phyloP scores from a whole-genome alignment of 768 basidiomycete species.

The Cystofilobasidium bisporidii region DNA sequence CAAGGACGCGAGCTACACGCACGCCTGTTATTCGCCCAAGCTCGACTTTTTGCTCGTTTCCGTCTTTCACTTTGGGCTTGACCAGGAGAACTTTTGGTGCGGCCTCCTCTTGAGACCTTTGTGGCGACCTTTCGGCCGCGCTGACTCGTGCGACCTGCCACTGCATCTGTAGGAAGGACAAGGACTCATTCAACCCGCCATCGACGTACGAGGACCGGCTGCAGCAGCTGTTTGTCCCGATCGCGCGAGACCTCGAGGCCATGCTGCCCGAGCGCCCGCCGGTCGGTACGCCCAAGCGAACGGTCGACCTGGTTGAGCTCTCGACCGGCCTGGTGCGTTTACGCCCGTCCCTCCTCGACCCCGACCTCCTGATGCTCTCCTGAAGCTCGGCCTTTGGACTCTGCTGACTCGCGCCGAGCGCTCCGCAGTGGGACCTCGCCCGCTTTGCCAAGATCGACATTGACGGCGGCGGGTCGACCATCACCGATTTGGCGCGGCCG shows the following conservation, averaged over 20 bases:
- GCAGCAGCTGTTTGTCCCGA: constrained; percentile 4
- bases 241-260: constrained; percentile 9
- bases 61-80: constrained; percentile 34
- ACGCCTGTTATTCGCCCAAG: constrained; percentile 30
- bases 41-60: constrained; percentile 33
- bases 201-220: constrained; percentile 17
- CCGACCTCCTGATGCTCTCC: no score
- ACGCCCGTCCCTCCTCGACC: neutral
- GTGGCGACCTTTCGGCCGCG: neutral
- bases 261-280: constrained; percentile 10
- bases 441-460: constrained; percentile 25
- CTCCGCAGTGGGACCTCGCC: constrained; percentile 25
- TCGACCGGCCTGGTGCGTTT: constrained; percentile 20
- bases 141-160: no score
- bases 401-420: neutral
- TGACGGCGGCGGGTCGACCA: constrained; percentile 14
- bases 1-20: constrained; percentile 23
- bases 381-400: neutral
- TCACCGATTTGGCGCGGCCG: constrained; percentile 14
- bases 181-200: constrained; percentile 26
- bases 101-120: neutral
- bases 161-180: constrained; percentile 17
- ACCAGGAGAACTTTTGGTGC: constrained; percentile 30
- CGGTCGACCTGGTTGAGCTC: constrained; percentile 25
- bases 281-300: neutral